Evolutionary conservation across 352 stramenopile genomes (phyloP).

Genomic region (Globisporangium emineosum): DNA sequence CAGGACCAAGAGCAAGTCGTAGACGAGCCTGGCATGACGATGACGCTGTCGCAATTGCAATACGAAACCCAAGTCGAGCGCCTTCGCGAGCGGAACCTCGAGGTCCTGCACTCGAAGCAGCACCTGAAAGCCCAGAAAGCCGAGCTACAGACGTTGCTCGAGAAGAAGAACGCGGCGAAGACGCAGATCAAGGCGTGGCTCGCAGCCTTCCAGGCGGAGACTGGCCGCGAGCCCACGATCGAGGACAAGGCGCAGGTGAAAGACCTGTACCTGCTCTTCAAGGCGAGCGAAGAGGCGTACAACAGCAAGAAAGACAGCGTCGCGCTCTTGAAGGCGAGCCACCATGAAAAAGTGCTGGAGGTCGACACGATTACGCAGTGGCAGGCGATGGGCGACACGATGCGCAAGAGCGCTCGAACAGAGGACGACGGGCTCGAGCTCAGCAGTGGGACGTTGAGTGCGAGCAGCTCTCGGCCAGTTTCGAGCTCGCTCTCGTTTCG

Average conservation of each 20-base stretch:
- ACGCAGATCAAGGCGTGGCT: slow-evolving; percentile 65
- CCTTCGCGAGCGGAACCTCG: slow-evolving; percentile 33
- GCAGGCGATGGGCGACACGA: slow-evolving; percentile 31
- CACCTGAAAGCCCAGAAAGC: slow-evolving; percentile 32
- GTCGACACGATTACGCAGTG: slow-evolving; percentile 52
- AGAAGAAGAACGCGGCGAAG: slow-evolving; percentile 55
- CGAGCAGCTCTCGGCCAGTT: slow-evolving; percentile 10
- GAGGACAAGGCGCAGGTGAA: slow-evolving; percentile 80
- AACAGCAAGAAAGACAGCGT: slow-evolving; percentile 40
- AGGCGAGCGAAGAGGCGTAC: slow-evolving; percentile 56
- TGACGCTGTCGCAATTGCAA: slow-evolving; percentile 28
- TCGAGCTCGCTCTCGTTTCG: not conserved
- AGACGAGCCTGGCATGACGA: not conserved
- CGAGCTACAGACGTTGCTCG: slow-evolving; percentile 27
- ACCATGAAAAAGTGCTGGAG: slow-evolving; percentile 42
- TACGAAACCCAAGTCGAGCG: slow-evolving; percentile 51
- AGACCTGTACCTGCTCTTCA: slow-evolving; percentile 73
- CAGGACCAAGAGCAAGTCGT: not conserved
- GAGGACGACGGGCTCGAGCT: not conserved
- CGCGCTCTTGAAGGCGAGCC: slow-evolving; percentile 34
- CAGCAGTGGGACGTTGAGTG: slow-evolving; percentile 2
- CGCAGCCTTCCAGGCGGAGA: slow-evolving; percentile 39
- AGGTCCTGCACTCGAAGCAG: slow-evolving; percentile 44
- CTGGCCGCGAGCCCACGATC: slow-evolving; percentile 57
- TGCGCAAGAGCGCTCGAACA: slow-evolving; percentile 11